Base-by-base conservation (phyloP, 805 yeast genomes). In the Cyberlindnera japonica region DNA sequence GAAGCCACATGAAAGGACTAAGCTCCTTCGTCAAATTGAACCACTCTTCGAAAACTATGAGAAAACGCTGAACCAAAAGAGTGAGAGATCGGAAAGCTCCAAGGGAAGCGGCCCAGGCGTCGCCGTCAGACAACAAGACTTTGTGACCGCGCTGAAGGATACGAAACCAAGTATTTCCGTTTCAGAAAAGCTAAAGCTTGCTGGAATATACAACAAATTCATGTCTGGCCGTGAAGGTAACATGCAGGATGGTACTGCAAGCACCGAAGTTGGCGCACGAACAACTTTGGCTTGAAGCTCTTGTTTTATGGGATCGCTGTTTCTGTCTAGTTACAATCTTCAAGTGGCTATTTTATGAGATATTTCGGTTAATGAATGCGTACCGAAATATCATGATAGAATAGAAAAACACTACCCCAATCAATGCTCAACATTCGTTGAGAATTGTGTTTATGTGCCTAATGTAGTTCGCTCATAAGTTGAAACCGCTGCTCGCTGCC, bases 111-210 rank as follows among this genome's bases (percentile, higher is more conserved):
- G 57, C 21, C 49, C 57, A 21, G 57, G 57, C 19, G 78, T 83
- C 4, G 43, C 54, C 2, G 77, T 88, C 8, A 61, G 66, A 5
- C 67, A 68, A 11, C 57, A 59, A 8, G 86, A 91, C 54, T 72
- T 91, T 41, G 39, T 68, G 6, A 69, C 70, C 25, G 83, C 96
- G 0, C 63, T 85, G 34, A 55, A 61, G 17, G 95, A 85, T 40
- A 88, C 97, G 1, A 87, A 85, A 50, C 87, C 95, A n/a, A 86
- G 96, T 34, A 88, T 91, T 21, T 89, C 97, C 0, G 61, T 65
- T 1, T 73, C 79, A 15, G 98, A 91, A 54, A 71, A 74, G 45
- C 50, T 51, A 7, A 85, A 88, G 53, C 71, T 91, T 35, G 60
- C 67, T 18, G 62, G 58, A 0, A 81, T 91, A 24, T 91, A 91